phyloP scores from a whole-genome alignment of 192 early-diverging fungal genomes.

The Coemansia sp. region DNA sequence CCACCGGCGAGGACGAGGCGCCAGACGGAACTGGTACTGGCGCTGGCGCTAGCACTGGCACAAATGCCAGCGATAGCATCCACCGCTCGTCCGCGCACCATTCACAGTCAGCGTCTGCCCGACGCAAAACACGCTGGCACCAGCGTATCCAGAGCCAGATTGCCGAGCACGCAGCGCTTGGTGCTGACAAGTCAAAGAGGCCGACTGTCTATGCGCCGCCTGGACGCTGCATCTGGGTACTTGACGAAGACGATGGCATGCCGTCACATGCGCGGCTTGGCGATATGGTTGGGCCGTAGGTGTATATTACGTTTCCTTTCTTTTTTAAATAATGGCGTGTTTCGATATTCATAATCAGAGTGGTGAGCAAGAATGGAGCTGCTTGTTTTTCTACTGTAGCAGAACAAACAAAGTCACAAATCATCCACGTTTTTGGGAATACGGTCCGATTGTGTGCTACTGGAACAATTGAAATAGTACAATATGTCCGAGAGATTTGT shows the following conservation, averaged over 20 bases:
- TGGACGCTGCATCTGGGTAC: conserved; percentile 50
- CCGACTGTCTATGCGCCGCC: conserved; percentile 36
- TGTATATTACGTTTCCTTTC: not conserved
- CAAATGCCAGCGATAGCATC: not conserved
- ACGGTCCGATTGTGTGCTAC: no score
- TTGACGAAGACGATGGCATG: conserved; percentile 52
- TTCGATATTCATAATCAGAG: no score
- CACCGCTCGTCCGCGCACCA: not conserved
- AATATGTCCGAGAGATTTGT: no score
- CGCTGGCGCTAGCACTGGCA: not conserved
- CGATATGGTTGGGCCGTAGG: conserved; percentile 40
- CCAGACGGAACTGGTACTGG: not conserved
- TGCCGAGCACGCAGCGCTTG: conserved; percentile 4
- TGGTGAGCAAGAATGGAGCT: no score
- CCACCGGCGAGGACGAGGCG: conserved; percentile 45
- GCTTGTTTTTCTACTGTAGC: not conserved
- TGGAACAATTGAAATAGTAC: no score
- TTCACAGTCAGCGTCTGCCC: conserved; percentile 2
- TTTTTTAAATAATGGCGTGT: not conserved
- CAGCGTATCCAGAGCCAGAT: conserved; percentile 34
- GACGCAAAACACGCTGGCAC: conserved; percentile 28
- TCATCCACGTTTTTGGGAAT: no score
- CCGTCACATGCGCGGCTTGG: conserved; percentile 46
- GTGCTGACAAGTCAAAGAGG: not conserved
- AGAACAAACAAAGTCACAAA: no score